Evolutionary conservation across 257 asterid genomes (phyloP), one percentile per base, ranked within the genome.

Genomic region (Solanum gracilifrons): DNA sequence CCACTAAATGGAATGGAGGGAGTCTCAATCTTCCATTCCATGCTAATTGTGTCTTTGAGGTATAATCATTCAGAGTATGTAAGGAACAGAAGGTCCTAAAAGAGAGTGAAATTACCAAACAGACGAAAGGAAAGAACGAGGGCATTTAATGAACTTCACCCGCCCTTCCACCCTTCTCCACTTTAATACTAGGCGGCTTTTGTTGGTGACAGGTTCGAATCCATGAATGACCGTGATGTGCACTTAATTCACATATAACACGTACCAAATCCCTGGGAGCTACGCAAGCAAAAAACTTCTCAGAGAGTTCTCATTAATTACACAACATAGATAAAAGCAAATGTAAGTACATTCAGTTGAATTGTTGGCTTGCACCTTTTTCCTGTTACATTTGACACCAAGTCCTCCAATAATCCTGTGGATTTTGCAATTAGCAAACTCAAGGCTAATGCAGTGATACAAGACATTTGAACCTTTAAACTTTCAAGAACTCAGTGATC

Each of bases 341-440:
- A 68, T 27, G 32, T 12, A 68, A 68, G 18, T 2, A 68, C 21
- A 68, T 27, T 25, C 75, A 68, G 21, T 13, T 68, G 75, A 68
- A 68, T 27, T 68, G 75, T 68, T 68, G 75, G 75, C 10, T 0
- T 68, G 75, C 32, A 33, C 9, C 74, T 33, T 83, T 83, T 83
- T 31, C 86, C 36, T 13, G 75, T 33, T 20, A 58, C 74, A 32
- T 32, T 84, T 32, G 76, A 33, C 76, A 60, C 51, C 86, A 84
- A 60, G n/a, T 41, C 76, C 90, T 91, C 92, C 91, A 95, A 92
- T 91, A 95, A 95, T 94, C 93, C 89, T 1, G 93, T 91, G 82
- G 92, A 87, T 80, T 87, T 94, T 11, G 97, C 91, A 32, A 95
- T 93, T 6, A 97, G 98, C 5, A 98, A 95, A 92, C 93, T 94